Base-by-base conservation (phyloP, 2,329 filamentous ascomycete genomes). In the Blastomyces percursus region DNA sequence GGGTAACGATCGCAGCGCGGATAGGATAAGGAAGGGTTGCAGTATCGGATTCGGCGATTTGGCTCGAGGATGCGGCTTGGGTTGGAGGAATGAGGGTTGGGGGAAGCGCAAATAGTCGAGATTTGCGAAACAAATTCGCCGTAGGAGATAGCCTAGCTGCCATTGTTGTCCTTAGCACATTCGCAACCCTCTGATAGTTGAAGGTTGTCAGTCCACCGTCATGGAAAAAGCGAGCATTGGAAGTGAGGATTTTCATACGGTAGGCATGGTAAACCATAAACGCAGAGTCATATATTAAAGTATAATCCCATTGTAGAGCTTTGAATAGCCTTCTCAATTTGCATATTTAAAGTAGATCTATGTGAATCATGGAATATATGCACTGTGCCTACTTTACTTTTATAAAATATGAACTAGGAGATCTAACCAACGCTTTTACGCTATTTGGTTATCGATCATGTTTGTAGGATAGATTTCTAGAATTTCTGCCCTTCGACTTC, bases 61-160 rank as follows among this genome's bases (percentile, higher is more conserved):
- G 76, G 68, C 70, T 77, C 54, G 77, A 79, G 64, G 77, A 80
- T 66, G 79, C 80, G 66, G 80, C 79, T 67, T 73, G 76, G 14
- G 77, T 74, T 12, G 89, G 85, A 51, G 81, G 77, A 21, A 88
- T 85, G 60, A 96, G 82, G 27, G 90, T 85, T 63, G 85, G 82
- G 16, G 93, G 92, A 62, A 97, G 81, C 30, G 92, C 88, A 78
- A 97, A 97, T 69, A 97, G 83, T 68, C 93, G 89, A 64, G 93
- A 97, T 64, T 86, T 85, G 74, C 93, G 87, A 71, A 97, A 83
- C 68, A 97, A 82, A 66, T 82, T 82, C 61, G 84, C 83, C 61
- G 84, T 83, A 42, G 85, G 85, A 64, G 85, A 87, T 65, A 80
- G 66, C 67, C 76, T 76, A 62, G 72, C 72, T 64, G 77, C 70